These are phyloP conservation scores for Acarospora socialis DNA, from an alignment of 2,329 filamentous ascomycete genomes.

Conservation along the genomic window DNA sequence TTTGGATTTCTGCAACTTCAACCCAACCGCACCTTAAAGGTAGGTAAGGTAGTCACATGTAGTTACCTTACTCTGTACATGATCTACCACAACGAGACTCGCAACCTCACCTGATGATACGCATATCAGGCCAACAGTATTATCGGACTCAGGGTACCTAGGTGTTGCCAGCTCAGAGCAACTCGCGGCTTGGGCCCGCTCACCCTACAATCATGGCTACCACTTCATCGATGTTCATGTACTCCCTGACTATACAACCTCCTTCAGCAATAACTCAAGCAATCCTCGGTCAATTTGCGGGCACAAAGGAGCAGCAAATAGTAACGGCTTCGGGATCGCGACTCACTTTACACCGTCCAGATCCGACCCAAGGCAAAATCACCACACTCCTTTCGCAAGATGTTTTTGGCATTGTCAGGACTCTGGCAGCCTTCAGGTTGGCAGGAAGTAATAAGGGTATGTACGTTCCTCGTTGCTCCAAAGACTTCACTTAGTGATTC, in stretches of 20 bases:
- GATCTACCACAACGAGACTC: too few species aligned
- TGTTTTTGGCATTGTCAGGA: constrained; percentile 88
- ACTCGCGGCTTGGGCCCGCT: neutral
- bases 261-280: constrained; percentile 82
- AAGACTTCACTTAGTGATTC: constrained; percentile 35
- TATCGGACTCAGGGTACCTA: too few species aligned
- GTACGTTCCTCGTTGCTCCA: constrained; percentile 27
- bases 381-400: constrained; percentile 79
- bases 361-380: constrained; percentile 73
- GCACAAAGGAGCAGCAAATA: constrained; percentile 95
- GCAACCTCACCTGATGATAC: too few species aligned
- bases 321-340: constrained; percentile 84
- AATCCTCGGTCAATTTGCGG: constrained; percentile 86
- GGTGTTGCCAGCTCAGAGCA: too few species aligned
- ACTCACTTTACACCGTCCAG: constrained; percentile 73
- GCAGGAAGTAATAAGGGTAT: constrained; percentile 93
- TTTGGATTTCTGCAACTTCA: too few species aligned
- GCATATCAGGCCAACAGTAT: too few species aligned
- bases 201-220: constrained; percentile 60
- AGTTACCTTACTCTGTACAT: too few species aligned
- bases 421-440: constrained; percentile 75
- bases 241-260: constrained; percentile 89
- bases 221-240: constrained; percentile 97
- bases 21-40: too few species aligned
- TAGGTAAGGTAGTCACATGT: too few species aligned